A percentile compares a stretch with the other conserved stretches of the same genome.
These are phyloP conservation scores for Parafenestella ontariensis DNA, from an alignment of 2,329 filamentous ascomycete species.

Conservation along the genomic window DNA sequence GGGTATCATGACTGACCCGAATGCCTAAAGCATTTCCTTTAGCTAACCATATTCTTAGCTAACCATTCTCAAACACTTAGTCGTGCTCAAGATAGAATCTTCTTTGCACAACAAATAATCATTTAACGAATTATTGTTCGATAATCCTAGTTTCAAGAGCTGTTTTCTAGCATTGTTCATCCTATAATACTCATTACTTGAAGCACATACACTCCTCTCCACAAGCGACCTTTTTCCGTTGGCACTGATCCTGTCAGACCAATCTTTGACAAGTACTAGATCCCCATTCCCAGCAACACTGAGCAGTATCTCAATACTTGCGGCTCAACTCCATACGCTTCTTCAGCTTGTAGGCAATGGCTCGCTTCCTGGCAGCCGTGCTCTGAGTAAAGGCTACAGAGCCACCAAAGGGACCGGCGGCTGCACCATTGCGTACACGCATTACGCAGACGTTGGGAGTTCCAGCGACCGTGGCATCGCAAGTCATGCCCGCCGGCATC, in stretches of 20 bases:
- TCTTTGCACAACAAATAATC: too few species aligned
- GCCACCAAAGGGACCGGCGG: slow-evolving; percentile 71
- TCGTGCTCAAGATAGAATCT: too few species aligned
- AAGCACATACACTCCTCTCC: not conserved
- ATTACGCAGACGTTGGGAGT: slow-evolving; percentile 70
- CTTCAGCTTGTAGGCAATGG: slow-evolving; percentile 61
- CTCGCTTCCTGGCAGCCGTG: slow-evolving; percentile 64
- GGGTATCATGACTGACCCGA: too few species aligned
- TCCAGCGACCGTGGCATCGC: slow-evolving; percentile 65
- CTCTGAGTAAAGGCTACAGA: slow-evolving; percentile 71
- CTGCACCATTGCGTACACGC: slow-evolving; percentile 67
- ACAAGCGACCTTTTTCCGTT: not conserved
- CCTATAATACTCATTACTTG: not conserved
- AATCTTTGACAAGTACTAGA: slow-evolving; percentile 3
- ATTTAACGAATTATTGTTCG: too few species aligned
- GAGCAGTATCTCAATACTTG: slow-evolving; percentile 21
- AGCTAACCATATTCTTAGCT: too few species aligned
- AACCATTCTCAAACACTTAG: too few species aligned
- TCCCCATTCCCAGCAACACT: not conserved
- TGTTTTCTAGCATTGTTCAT: not conserved
- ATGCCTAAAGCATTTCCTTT: too few species aligned
- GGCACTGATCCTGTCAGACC: slow-evolving; percentile 22
- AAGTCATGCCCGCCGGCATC: slow-evolving; percentile 73
- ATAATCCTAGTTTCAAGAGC: not conserved
- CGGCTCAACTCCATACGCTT: slow-evolving; percentile 46